phyloP scores from a whole-genome alignment of 208 protist species.

The Balamuthia mandrillaris region DNA sequence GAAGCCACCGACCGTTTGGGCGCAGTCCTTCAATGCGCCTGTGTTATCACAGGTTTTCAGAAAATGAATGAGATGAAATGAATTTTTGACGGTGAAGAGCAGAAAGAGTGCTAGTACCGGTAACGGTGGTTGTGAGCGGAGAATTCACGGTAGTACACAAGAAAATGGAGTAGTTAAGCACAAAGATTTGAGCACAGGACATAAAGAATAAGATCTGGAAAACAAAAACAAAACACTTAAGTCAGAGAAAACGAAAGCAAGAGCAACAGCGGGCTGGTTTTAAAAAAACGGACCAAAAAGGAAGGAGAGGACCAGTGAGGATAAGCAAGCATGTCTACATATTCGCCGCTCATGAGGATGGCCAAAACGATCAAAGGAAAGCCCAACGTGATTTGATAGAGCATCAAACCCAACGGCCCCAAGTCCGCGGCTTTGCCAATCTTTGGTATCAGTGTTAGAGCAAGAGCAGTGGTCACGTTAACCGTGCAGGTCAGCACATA shows the following conservation, averaged over 20 bases:
- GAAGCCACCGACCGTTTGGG: background rate
- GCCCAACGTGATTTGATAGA: slow-evolving; percentile 68
- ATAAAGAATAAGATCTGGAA: slow-evolving; percentile 60
- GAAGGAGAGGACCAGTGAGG: slow-evolving; percentile 7
- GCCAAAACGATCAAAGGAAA: slow-evolving; percentile 51
- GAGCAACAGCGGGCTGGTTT: background rate
- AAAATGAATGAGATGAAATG: background rate
- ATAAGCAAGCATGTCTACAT: slow-evolving; percentile 8
- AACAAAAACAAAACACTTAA: background rate
- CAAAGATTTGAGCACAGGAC: slow-evolving; percentile 66
- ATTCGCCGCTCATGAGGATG: slow-evolving; percentile 40
- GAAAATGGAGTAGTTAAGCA: slow-evolving; percentile 76
- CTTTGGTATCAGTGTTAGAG: slow-evolving; percentile 41
- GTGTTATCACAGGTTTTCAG: background rate
- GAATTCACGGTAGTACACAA: slow-evolving; percentile 79
- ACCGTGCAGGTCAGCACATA: slow-evolving; percentile 64
- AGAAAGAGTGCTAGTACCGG: slow-evolving; percentile 43
- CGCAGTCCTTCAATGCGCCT: background rate
- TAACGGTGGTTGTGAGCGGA: slow-evolving; percentile 75
- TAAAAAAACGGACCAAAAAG: slow-evolving; percentile 45
- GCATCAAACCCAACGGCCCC: slow-evolving; percentile 64
- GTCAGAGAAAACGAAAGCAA: background rate
- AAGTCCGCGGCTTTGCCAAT: slow-evolving; percentile 53
- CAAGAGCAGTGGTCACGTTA: slow-evolving; percentile 63
- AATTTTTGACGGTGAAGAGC: background rate